Conservation (phyloP, 345 rosid species). For the Brassica cretica region DNA sequence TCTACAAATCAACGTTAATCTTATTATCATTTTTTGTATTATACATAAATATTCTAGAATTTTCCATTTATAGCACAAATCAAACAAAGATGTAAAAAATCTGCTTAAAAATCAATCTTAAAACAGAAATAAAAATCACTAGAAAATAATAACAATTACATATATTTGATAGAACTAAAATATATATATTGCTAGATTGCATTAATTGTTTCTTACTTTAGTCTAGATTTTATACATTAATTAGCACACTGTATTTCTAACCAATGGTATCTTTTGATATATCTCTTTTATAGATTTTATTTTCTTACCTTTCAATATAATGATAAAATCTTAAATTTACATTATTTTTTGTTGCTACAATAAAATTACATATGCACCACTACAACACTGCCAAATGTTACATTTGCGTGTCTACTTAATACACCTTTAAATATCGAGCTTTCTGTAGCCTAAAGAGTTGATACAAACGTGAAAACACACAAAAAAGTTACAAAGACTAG, state of each 20-base stretch:
- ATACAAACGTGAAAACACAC: conserved; percentile 8
- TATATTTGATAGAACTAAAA: neutral
- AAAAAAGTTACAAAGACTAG: conserved; percentile 9
- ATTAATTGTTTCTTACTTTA: conserved; percentile 16
- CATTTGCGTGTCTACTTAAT: conserved; percentile 22
- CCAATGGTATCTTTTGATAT: conserved; percentile 15
- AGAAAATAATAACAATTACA: neutral
- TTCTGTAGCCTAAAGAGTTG: conserved; percentile 14
- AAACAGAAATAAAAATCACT: conserved; percentile 16
- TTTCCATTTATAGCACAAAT: conserved; percentile 20
- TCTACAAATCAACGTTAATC: neutral
- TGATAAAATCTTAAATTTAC: conserved; percentile 5
- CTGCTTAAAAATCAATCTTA: conserved; percentile 31
- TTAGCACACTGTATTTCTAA: conserved; percentile 24
- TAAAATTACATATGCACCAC: conserved; percentile 11
- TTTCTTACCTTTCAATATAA: conserved; percentile 15
- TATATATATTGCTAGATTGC: conserved; percentile 10
- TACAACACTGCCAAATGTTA: conserved; percentile 32
- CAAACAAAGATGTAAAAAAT: conserved; percentile 25
- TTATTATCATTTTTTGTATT: neutral
- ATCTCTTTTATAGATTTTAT: conserved; percentile 11
- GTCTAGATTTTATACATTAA: conserved; percentile 36
- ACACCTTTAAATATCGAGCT: conserved; percentile 21
- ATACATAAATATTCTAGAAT: conserved; percentile 1
- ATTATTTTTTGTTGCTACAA: conserved; percentile 27